Percentiles rank a stretch among this genome's conserved stretches.
Conservation (phyloP, 768 basidiomycete genomes). For the Russula virescens region DNA sequence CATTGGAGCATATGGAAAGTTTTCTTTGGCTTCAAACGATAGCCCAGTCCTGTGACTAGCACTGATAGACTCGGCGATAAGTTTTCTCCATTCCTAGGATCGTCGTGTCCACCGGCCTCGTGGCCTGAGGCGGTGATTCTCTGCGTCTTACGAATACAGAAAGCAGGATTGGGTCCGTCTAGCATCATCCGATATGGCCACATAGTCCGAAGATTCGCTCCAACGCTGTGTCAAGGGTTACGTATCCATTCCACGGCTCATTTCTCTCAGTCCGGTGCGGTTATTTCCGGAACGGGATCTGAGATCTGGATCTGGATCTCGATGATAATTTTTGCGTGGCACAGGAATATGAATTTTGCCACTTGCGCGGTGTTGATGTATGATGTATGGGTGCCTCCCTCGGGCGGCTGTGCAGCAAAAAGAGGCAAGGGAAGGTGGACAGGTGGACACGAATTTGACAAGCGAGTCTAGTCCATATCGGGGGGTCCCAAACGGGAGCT, state of each 20-base stretch:
- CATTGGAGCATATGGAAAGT: slow-evolving; percentile 3
- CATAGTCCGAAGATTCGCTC: slow-evolving; percentile 16
- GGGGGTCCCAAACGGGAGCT: slow-evolving; percentile 3
- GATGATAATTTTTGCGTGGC: slow-evolving; percentile 16
- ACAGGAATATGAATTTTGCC: slow-evolving; percentile 19
- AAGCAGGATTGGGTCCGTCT: neutral
- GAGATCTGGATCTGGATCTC: slow-evolving; percentile 20
- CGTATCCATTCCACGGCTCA: slow-evolving; percentile 16
- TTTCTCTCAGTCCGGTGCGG: slow-evolving; percentile 15
- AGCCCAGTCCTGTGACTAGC: slow-evolving; percentile 6
- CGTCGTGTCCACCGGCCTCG: slow-evolving; percentile 3
- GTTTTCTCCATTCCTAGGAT: slow-evolving; percentile 2
- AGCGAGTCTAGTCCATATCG: slow-evolving; percentile 15
- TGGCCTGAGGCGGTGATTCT: neutral
- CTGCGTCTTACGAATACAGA: neutral
- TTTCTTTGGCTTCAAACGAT: slow-evolving; percentile 1
- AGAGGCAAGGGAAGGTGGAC: slow-evolving; percentile 9
- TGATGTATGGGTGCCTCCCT: slow-evolving; percentile 13
- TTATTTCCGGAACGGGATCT: slow-evolving; percentile 17
- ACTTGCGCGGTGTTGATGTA: slow-evolving; percentile 14
- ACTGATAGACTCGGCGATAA: slow-evolving; percentile 8
- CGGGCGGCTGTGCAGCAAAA: slow-evolving; percentile 20
- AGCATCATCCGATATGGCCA: slow-evolving; percentile 3
- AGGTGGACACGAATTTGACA: slow-evolving; percentile 17
- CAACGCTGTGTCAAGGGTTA: slow-evolving; percentile 18